A percentile compares a stretch with the other conserved stretches of the same genome.
Conservation (phyloP, 2,329 filamentous ascomycete genomes). For the Chaetothyriales sp. region DNA sequence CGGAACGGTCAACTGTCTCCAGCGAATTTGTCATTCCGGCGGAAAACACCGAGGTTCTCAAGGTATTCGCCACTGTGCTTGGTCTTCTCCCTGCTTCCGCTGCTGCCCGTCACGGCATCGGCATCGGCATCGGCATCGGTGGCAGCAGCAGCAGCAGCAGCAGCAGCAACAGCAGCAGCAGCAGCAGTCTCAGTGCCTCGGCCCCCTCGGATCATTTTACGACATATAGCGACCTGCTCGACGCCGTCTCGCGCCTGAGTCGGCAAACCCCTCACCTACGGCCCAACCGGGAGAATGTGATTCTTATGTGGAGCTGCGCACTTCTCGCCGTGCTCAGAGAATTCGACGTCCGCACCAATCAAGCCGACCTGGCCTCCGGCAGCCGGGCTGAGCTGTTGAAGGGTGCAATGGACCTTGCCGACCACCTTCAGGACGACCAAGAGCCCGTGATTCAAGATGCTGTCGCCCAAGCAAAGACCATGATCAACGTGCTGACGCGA, state of each 20-base stretch:
- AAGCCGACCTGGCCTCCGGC: not conserved
- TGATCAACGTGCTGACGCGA: not conserved
- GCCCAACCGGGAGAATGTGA: not conserved
- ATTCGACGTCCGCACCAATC: not conserved
- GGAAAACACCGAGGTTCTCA: not conserved
- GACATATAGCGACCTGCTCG: not conserved
- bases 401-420: not conserved
- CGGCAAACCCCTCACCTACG: not conserved
- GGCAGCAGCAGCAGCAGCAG: not conserved
- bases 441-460: not conserved
- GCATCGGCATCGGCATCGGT: too few relatives aligned
- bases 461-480: not conserved
- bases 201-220: not conserved
- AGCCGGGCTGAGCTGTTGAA: not conserved
- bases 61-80: not conserved
- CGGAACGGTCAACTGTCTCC: slow-evolving; percentile 2
- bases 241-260: not conserved
- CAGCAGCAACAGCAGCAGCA: not conserved
- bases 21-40: not conserved
- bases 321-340: not conserved
- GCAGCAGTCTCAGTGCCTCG: not conserved
- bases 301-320: not conserved
- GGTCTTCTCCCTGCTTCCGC: slow-evolving; percentile 1
- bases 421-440: not conserved
- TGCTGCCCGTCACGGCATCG: not conserved